Evolutionary conservation across 23 red algal species (phyloP).

Genomic region (Gracilaria domingensis): DNA sequence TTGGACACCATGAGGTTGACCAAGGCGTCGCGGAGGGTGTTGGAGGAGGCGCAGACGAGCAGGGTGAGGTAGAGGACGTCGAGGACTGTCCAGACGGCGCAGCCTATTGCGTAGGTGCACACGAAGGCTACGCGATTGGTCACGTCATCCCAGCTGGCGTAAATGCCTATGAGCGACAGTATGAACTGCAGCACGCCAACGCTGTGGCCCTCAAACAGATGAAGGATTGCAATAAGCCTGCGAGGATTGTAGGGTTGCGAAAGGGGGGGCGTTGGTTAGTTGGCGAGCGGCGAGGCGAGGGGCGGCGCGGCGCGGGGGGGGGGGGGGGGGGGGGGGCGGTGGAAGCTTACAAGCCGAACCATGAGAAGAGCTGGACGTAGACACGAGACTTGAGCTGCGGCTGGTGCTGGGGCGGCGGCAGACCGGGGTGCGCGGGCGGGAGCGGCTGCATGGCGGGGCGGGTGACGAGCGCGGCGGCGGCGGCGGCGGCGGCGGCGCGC

Average conservation of each 20-base stretch:
- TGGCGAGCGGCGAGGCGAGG: background rate
- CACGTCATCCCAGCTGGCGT: constrained; percentile 48
- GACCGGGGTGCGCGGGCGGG: background rate
- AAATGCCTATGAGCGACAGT: constrained; percentile 39
- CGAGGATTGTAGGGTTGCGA: too few species aligned
- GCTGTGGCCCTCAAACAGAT: constrained; percentile 62
- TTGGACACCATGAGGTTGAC: constrained; percentile 39
- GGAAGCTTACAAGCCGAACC: constrained; percentile 57
- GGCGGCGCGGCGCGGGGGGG: background rate
- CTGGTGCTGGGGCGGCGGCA: background rate
- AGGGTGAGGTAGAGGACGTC: constrained; percentile 22
- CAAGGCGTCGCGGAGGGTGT: constrained; percentile 14
- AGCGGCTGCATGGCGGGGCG: constrained; percentile 40
- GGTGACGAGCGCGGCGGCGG: background rate
- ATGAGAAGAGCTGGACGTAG: constrained; percentile 67
- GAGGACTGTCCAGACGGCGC: constrained; percentile 18
- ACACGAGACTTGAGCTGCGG: constrained; percentile 45
- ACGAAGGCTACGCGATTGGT: constrained; percentile 16
- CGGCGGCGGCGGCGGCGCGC: background rate
- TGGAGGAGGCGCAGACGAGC: constrained; percentile 16
- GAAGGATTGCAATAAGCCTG: constrained; percentile 48
- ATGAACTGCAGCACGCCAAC: constrained; percentile 18
- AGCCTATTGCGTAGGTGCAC: constrained; percentile 27
- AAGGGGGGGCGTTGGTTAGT: background rate
- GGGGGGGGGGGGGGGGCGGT: background rate